A percentile compares a stretch with the other conserved stretches of the same genome.
Evolutionary conservation across 495 filamentous ascomycete genomes (phyloP).

Genomic region (Trichoderma virens): DNA sequence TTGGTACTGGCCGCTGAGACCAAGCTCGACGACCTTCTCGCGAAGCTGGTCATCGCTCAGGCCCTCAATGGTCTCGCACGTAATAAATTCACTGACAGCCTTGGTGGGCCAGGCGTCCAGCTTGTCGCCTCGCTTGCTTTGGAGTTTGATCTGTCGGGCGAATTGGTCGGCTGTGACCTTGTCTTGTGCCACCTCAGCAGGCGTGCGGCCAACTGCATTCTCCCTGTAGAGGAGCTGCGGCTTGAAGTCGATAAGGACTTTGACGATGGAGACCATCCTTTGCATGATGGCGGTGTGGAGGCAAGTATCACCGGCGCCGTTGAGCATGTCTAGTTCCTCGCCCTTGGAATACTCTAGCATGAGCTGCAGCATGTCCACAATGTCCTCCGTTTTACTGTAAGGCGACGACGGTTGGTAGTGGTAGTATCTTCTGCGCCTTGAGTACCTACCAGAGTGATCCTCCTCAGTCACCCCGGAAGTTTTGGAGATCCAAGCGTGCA

Average conservation of each 20-base stretch:
- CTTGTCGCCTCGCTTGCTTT: neutral
- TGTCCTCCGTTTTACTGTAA: conserved; percentile 11
- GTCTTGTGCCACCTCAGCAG: conserved; percentile 55
- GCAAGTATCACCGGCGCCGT: conserved; percentile 59
- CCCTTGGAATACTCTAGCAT: conserved; percentile 45
- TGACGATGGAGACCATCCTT: conserved; percentile 26
- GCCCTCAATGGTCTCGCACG: neutral
- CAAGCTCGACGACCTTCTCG: neutral
- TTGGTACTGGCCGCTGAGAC: neutral
- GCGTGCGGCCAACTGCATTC: conserved; percentile 63
- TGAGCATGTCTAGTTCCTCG: conserved; percentile 50
- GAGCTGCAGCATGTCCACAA: conserved; percentile 26
- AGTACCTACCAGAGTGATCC: neutral
- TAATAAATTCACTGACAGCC: neutral
- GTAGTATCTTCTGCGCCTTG: neutral
- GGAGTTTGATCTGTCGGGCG: neutral
- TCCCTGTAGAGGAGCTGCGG: conserved; percentile 56
- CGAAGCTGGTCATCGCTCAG: neutral
- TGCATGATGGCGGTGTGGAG: conserved; percentile 49
- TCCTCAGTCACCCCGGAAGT: neutral
- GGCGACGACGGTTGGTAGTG: neutral
- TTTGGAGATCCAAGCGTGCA: conserved; percentile 30
- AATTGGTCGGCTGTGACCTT: conserved; percentile 33
- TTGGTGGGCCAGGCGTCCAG: neutral
- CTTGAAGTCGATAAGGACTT: conserved; percentile 44